These are phyloP conservation scores for Trypanosoma rangeli DNA, from an alignment of 208 protist genomes.

Conservation along the genomic window DNA sequence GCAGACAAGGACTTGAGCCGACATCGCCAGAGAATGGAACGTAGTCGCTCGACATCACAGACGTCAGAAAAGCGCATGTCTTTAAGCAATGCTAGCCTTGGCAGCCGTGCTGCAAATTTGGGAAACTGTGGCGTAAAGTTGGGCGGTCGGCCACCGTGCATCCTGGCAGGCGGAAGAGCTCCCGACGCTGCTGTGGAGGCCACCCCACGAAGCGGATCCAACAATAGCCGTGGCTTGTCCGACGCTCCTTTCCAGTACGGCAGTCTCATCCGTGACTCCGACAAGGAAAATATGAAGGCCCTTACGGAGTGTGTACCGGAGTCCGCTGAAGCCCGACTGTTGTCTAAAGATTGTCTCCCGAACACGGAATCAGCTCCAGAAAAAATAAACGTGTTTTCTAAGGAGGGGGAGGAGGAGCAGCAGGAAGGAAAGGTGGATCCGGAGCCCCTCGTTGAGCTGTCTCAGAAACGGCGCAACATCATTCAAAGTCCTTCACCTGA, in stretches of 20 bases:
- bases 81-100: conserved; percentile 9
- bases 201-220: not conserved
- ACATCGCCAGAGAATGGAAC: conserved; percentile 17
- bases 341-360: not conserved
- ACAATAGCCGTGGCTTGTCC: not conserved
- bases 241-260: not conserved
- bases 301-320: not conserved
- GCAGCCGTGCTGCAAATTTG: conserved; percentile 5
- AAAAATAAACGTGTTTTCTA: too few relatives aligned
- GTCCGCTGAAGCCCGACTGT: not conserved
- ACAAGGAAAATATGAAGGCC: not conserved
- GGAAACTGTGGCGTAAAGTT: not conserved
- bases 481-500: conserved; percentile 3
- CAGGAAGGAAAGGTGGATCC: not conserved
- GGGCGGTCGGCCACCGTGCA: conserved; percentile 4
- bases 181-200: not conserved
- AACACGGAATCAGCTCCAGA: not conserved
- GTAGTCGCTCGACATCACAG: conserved; percentile 13
- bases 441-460: not conserved
- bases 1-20: conserved; percentile 19
- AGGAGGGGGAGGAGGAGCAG: too few relatives aligned
- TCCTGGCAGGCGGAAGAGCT: conserved; percentile 1
- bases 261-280: not conserved
- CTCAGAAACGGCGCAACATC: not conserved
- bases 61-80: conserved; percentile 14